Conservation (phyloP, 306 rosid species). For the Trifolium fragiferum region DNA sequence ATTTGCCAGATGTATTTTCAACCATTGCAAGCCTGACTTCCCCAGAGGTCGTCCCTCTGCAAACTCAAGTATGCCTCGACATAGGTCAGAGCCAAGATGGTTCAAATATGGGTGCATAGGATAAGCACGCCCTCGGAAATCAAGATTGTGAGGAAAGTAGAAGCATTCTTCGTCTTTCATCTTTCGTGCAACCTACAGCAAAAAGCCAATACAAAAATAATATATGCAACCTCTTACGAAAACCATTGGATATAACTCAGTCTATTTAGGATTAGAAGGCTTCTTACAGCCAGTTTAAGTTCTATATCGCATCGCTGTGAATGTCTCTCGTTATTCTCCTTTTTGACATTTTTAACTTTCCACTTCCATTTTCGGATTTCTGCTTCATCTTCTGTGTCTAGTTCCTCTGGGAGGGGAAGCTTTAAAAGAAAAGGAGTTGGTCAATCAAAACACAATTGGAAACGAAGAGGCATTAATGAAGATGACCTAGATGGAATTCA, state of each 20-base stretch:
- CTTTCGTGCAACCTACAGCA: slow-evolving; percentile 87
- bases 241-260: slow-evolving; percentile 30
- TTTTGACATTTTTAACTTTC: slow-evolving; percentile 76
- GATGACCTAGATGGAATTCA: slow-evolving; percentile 1
- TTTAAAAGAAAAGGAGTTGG: slow-evolving; percentile 30
- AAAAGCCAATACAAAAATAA: slow-evolving; percentile 37
- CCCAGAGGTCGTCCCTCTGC: slow-evolving; percentile 90
- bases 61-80: slow-evolving; percentile 94
- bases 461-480: slow-evolving; percentile 13
- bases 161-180: slow-evolving; percentile 96
- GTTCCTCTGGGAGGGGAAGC: slow-evolving; percentile 86
- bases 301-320: slow-evolving; percentile 91
- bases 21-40: slow-evolving; percentile 86
- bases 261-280: slow-evolving; percentile 38
- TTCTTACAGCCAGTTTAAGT: slow-evolving; percentile 92
- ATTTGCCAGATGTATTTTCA: slow-evolving; percentile 96
- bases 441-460: slow-evolving; percentile 32
- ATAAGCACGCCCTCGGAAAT: slow-evolving; percentile 97
- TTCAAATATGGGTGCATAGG: slow-evolving; percentile 96
- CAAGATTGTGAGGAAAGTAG: slow-evolving; percentile 96
- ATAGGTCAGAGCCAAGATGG: slow-evolving; percentile 97
- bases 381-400: slow-evolving; percentile 73
- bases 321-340: slow-evolving; percentile 79
- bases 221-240: slow-evolving; percentile 21
- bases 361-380: slow-evolving; percentile 91